A percentile compares a stretch with the other conserved stretches of the same genome.
phyloP scores from a whole-genome alignment of 768 basidiomycete species.

The Daedalea quercina region DNA sequence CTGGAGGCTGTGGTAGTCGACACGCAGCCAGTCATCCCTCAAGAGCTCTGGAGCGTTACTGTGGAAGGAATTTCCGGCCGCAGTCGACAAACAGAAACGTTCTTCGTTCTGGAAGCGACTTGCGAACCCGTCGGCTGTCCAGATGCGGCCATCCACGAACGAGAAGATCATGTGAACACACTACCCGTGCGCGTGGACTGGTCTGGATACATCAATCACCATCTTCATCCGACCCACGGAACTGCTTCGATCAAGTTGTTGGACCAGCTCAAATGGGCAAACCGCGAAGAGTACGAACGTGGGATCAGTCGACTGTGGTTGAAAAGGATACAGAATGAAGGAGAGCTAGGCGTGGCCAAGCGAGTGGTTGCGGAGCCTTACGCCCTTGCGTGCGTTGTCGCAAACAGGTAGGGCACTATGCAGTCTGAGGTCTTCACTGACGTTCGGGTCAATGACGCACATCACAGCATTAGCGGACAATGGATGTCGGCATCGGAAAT shows the following conservation, averaged over 20 bases:
- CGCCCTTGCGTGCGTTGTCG: conserved; percentile 62
- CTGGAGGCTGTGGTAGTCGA: conserved; percentile 34
- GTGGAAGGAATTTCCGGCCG: conserved; percentile 17
- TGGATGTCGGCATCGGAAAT: conserved; percentile 67
- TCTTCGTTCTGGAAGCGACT: conserved; percentile 62
- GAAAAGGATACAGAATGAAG: conserved; percentile 35
- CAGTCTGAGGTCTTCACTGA: not conserved
- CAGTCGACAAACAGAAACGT: conserved; percentile 21
- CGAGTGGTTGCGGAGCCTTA: conserved; percentile 52
- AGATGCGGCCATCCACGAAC: not conserved
- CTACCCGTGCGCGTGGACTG: conserved; percentile 52
- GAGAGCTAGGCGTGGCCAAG: conserved; percentile 35
- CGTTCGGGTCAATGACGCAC: not conserved
- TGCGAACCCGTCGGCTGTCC: conserved; percentile 62
- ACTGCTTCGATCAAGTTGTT: conserved; percentile 20
- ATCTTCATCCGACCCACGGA: conserved; percentile 2
- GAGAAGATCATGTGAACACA: not conserved
- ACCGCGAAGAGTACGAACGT: conserved; percentile 60
- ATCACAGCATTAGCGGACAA: conserved; percentile 53
- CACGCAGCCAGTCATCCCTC: conserved; percentile 43
- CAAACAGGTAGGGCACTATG: conserved; percentile 47
- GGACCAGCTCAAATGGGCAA: conserved; percentile 52
- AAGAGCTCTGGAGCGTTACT: conserved; percentile 57
- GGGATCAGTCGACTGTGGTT: conserved; percentile 71
- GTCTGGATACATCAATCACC: conserved; percentile 46